Conservation (phyloP, 2,329 filamentous ascomycete genomes). For the Aspergillus pseudotamarii region DNA sequence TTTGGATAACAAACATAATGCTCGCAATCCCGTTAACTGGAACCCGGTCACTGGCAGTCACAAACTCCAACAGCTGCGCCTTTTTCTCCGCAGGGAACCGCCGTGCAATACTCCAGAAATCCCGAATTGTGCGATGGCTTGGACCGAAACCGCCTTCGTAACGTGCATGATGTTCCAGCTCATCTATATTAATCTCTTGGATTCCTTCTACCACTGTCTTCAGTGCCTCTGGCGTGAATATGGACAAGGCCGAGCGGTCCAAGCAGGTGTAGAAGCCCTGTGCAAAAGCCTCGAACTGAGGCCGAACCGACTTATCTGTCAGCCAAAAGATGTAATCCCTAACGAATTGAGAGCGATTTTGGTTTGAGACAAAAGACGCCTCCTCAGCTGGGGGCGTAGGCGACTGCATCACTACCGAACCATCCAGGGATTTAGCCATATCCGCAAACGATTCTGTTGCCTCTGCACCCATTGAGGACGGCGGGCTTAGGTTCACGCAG, state of each 20-base stretch:
- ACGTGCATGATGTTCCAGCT: slow-evolving; percentile 69
- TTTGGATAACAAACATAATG: slow-evolving; percentile 81
- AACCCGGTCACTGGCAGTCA: slow-evolving; percentile 88
- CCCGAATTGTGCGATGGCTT: slow-evolving; percentile 67
- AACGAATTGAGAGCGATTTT: slow-evolving; percentile 77
- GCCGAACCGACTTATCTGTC: slow-evolving; percentile 72
- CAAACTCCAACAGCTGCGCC: slow-evolving; percentile 82
- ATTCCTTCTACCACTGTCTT: slow-evolving; percentile 82
- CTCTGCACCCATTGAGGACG: slow-evolving; percentile 27
- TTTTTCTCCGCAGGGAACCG: slow-evolving; percentile 64
- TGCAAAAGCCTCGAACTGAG: slow-evolving; percentile 79
- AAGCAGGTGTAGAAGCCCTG: slow-evolving; percentile 79
- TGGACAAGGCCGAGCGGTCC: slow-evolving; percentile 67
- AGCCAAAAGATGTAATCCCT: slow-evolving; percentile 84
- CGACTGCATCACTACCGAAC: slow-evolving; percentile 28
- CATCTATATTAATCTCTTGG: slow-evolving; percentile 75
- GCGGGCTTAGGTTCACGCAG: slow-evolving; percentile 20
- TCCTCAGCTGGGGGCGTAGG: slow-evolving; percentile 48
- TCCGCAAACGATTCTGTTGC: slow-evolving; percentile 21
- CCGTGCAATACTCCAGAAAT: slow-evolving; percentile 87
- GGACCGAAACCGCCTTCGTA: slow-evolving; percentile 80
- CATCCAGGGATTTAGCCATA: slow-evolving; percentile 26
- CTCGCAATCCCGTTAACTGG: slow-evolving; percentile 84
- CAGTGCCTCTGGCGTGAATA: slow-evolving; percentile 72
- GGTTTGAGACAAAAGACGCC: slow-evolving; percentile 75